Percentiles rank a stretch among this genome's conserved stretches.
Evolutionary conservation across 2,329 filamentous ascomycete genomes (phyloP).

Genomic region (Sarocladiaceae sp.): DNA sequence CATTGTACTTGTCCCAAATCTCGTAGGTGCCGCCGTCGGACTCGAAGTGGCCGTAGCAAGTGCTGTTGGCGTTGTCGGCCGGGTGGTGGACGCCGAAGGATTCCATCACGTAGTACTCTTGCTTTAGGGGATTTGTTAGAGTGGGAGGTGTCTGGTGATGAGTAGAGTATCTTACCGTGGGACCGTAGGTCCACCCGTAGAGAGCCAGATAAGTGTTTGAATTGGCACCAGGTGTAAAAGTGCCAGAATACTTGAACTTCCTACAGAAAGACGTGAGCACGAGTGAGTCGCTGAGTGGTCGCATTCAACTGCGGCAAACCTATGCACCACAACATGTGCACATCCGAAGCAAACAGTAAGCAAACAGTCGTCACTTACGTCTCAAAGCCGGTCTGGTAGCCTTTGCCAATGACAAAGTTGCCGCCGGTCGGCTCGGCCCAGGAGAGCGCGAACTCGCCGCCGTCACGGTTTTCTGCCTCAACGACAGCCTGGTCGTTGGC

Average conservation of each 20-base stretch:
- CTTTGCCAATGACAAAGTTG: slow-evolving; percentile 12
- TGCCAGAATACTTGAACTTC: slow-evolving; percentile 25
- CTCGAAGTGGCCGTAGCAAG: slow-evolving; percentile 42
- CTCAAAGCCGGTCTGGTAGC: slow-evolving; percentile 8
- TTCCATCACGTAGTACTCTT: slow-evolving; percentile 12
- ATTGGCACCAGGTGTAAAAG: slow-evolving; percentile 30
- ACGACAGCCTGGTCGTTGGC: slow-evolving; percentile 10
- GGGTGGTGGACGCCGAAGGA: slow-evolving; percentile 11
- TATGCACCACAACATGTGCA: no score
- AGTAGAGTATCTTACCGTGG: slow-evolving; percentile 9
- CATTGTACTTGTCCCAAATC: slow-evolving; percentile 32
- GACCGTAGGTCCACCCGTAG: slow-evolving; percentile 11
- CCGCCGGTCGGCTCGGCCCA: slow-evolving; percentile 10
- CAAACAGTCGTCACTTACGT: slow-evolving; percentile 5
- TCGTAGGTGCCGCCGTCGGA: slow-evolving; percentile 47
- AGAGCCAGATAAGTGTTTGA: slow-evolving; percentile 29
- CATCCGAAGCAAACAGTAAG: no score
- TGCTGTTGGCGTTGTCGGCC: slow-evolving; percentile 15
- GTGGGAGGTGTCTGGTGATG: not conserved
- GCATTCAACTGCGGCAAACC: no score
- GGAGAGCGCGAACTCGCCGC: slow-evolving; percentile 3
- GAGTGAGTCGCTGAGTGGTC: no score
- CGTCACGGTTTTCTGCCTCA: slow-evolving; percentile 1
- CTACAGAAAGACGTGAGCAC: slow-evolving; percentile 11
- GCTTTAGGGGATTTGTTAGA: not conserved